Evolutionary conservation across 2,329 filamentous ascomycete genomes (phyloP), one percentile per base, ranked within the genome.

Genomic region (Cadophora sp.): DNA sequence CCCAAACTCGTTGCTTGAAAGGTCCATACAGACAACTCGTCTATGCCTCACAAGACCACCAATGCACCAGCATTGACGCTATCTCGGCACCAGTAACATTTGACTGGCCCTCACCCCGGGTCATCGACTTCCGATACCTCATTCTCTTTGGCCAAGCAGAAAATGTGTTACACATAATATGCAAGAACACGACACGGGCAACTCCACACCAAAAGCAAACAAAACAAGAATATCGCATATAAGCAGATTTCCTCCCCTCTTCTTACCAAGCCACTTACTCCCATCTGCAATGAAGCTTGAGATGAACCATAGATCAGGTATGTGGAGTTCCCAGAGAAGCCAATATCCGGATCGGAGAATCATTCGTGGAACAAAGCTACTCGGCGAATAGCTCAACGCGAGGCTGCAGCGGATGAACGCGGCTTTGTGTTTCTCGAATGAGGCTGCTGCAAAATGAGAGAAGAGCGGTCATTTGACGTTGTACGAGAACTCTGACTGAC

Each of bases 341-440:
- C 27, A 53, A 33, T 30, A 30, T 30, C 27, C 27, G 27, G 27
- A 30, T 30, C 27, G 27, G 27, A 36, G 51, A 7, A 39, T 7
- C 6, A 9, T 13, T n/a, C 13, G 51, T 55, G 51, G 51, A 22
- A 39, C n/a, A 22, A 14, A 11, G n/a, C 30, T 39, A 56, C 33
- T 39, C 53, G 30, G 53, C 53, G 53, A 36, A 39, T 8, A 0
- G 11, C 18, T 36, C 27, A 6, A 30, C n/a, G 7, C 20, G 36
- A 58, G 55, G 55, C 55, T 58, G 55, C 33, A n/a, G 55, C 33
- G 55, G 33, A 41, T 58, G 33, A 27, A 24, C 20, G 36, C 33
- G 55, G 33, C 55, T 58, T 24, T 24, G 43, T 58, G n/a, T 22
- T 16, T 11, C 13, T 58, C 36, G 9, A 41, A 27, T 41, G 33